These are phyloP conservation scores for Diaporthe ampelina DNA, from an alignment of 2,329 filamentous ascomycete genomes.

Conservation along the genomic window DNA sequence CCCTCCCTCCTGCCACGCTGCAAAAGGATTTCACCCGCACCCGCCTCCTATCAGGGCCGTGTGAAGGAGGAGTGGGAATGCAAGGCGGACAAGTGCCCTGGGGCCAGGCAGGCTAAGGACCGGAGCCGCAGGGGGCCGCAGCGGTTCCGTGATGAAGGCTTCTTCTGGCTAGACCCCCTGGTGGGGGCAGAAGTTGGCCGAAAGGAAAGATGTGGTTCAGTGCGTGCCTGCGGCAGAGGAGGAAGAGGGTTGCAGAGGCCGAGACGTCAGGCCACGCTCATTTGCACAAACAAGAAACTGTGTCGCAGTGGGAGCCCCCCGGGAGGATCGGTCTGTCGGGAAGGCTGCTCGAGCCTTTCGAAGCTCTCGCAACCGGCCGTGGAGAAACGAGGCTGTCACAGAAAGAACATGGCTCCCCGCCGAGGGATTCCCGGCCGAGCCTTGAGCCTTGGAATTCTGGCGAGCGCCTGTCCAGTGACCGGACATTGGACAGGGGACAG, in stretches of 20 bases:
- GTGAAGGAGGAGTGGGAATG: background rate
- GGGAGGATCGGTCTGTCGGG: slow-evolving; percentile 14
- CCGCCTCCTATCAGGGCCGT: background rate
- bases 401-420: slow-evolving; percentile 18
- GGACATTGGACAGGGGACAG: slow-evolving; percentile 8
- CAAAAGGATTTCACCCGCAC: background rate
- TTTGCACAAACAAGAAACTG: slow-evolving; percentile 33
- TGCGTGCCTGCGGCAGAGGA: background rate
- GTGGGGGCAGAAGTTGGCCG: slow-evolving; percentile 27
- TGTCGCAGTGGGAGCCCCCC: slow-evolving; percentile 22
- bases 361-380: slow-evolving; percentile 10
- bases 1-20: background rate
- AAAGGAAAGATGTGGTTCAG: background rate
- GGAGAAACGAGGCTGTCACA: slow-evolving; percentile 25
- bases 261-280: slow-evolving; percentile 34
- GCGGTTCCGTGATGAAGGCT: slow-evolving; percentile 11
- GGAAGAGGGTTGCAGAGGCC: slow-evolving; percentile 13
- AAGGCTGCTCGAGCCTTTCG: slow-evolving; percentile 30
- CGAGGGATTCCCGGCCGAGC: slow-evolving; percentile 29
- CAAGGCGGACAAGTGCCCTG: slow-evolving; percentile 1
- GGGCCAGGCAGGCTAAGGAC: background rate
- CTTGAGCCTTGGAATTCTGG: background rate
- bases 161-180: slow-evolving; percentile 16
- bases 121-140: slow-evolving; percentile 22
- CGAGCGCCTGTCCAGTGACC: slow-evolving; percentile 2